phyloP scores from a whole-genome alignment of 805 yeast species.

The Ogataea trehalophila region DNA sequence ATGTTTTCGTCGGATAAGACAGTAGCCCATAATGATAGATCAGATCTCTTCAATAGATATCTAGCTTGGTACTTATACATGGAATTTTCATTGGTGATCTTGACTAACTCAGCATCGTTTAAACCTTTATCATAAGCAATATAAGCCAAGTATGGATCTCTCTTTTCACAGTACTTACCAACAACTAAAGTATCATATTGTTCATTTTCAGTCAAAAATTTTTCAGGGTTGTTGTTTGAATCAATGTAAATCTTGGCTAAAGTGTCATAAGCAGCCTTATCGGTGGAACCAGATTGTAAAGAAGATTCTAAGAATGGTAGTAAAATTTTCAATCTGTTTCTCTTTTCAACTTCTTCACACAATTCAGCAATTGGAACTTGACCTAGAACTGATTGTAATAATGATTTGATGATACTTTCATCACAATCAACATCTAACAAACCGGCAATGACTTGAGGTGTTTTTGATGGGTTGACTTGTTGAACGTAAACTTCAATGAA shows the following conservation, averaged over 20 bases:
- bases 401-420: slow-evolving; percentile 74
- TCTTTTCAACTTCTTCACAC: slow-evolving; percentile 92
- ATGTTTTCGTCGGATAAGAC: slow-evolving; percentile 73
- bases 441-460: slow-evolving; percentile 96
- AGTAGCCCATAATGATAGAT: slow-evolving; percentile 71
- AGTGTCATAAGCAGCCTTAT: slow-evolving; percentile 89
- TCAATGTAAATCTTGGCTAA: slow-evolving; percentile 97
- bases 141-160: slow-evolving; percentile 97
- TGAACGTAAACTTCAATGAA: slow-evolving; percentile 97
- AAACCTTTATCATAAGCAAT: slow-evolving; percentile 95
- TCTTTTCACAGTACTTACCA: slow-evolving; percentile 97
- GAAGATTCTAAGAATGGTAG: slow-evolving; percentile 92
- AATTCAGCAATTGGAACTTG: slow-evolving; percentile 89
- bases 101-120: slow-evolving; percentile 83
- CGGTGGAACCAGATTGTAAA: slow-evolving; percentile 76
- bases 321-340: slow-evolving; percentile 87
- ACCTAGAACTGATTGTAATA: slow-evolving; percentile 82
- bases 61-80: slow-evolving; percentile 99
- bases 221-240: slow-evolving; percentile 95
- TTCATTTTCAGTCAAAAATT: slow-evolving; percentile 87
- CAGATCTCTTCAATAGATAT: slow-evolving; percentile 85
- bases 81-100: slow-evolving; percentile 92
- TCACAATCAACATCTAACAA: slow-evolving; percentile 96
- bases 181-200: slow-evolving; percentile 90
- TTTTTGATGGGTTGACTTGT: slow-evolving; percentile 91